Evolutionary conservation across 1,139 yeast species (phyloP), one percentile per base, ranked within the genome.

Genomic region (Pneumocystis sp.): DNA sequence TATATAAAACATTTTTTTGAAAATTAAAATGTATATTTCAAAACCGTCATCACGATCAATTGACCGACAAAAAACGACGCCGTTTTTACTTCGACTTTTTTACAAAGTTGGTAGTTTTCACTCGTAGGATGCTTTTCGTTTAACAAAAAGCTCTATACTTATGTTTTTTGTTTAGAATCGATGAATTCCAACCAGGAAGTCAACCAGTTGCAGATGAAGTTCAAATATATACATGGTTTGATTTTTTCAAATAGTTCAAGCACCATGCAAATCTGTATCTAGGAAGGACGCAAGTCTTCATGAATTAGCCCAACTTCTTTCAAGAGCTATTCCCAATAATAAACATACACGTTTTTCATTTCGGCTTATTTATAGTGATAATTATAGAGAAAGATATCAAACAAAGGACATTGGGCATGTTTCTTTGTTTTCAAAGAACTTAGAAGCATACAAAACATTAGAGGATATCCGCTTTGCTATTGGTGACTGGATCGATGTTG

Each of bases 401-500:
- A 59, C 61, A 29, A 59, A 31, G 29, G 61, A 59, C 34, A 59
- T 59, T 12, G 61, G 61, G 15, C 17, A 21, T 3, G 61, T 59
- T 12, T 21, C 29, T 5, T 31, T 59, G 6, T 25, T 29, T n/a
- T 42, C 44, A 15, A 42, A 25, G 17, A 21, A 21, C 1, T 2
- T 25, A 59, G 61, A 59, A 31, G 44, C 61, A 15, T n/a, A 39
- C 12, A 39, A 12, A 31, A 59, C 61, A 1, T 15, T 59, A 8
- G 40, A 59, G 4, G 45, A 59, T 21, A 29, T 39, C 10, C 31
- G 40, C 2, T 42, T 59, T 39, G 40, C 10, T 25, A 42, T 59
- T 10, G 61, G 61, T 19, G 61, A 59, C 7, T 59, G 61, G 61
- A 39, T 59, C 21, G 61, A 59, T 59, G 61, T 59, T 3, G 61